A percentile compares a stretch with the other conserved stretches of the same genome.
Evolutionary conservation across 2,329 filamentous ascomycete genomes (phyloP).

Genomic region (Ascochyta rabiei): DNA sequence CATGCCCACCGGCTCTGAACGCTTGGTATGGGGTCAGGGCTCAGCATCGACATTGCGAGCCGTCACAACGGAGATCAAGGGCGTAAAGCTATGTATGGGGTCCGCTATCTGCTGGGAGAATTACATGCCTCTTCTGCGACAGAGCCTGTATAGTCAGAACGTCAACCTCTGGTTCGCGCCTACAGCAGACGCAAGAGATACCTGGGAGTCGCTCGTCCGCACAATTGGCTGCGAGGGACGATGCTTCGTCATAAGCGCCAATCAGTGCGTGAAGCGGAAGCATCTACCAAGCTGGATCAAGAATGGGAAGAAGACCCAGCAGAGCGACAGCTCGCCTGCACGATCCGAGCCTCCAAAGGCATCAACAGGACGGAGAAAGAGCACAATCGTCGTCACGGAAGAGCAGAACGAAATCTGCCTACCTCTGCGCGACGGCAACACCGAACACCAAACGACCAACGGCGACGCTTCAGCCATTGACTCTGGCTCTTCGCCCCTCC

Average conservation of each 20-base stretch:
- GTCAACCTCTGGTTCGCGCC: constrained; percentile 91
- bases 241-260: constrained; percentile 83
- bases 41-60: constrained; percentile 78
- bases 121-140: constrained; percentile 88
- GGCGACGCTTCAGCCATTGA: constrained; percentile 34
- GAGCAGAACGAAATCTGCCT: constrained; percentile 56
- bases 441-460: constrained; percentile 11
- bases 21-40: constrained; percentile 88
- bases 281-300: constrained; percentile 65
- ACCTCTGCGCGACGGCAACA: constrained; percentile 35
- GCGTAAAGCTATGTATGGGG: constrained; percentile 78
- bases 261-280: constrained; percentile 74
- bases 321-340: neutral
- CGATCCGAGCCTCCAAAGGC: constrained; percentile 3
- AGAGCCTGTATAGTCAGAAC: constrained; percentile 85
- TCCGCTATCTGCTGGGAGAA: constrained; percentile 97
- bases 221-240: constrained; percentile 82
- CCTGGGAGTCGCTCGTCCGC: constrained; percentile 82
- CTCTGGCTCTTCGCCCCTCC: constrained; percentile 20
- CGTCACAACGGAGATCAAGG: constrained; percentile 78
- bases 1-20: constrained; percentile 86
- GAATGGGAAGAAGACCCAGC: constrained; percentile 12
- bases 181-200: constrained; percentile 82
- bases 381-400: constrained; percentile 49
- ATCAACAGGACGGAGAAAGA: constrained; percentile 41